Conservation (phyloP, 2,329 filamentous ascomycete genomes). For the Botrytis fabae region DNA sequence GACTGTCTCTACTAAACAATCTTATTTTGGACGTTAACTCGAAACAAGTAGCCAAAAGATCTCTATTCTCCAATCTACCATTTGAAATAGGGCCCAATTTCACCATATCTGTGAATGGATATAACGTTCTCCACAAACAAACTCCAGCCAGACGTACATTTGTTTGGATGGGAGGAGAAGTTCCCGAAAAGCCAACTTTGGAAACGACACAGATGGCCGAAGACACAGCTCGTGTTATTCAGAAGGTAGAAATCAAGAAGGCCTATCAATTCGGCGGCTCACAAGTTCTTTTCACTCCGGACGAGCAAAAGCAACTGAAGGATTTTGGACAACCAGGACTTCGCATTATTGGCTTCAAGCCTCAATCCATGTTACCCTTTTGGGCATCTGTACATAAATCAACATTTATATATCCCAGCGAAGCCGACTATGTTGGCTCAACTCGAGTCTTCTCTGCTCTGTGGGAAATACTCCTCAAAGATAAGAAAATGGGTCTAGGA, state of each 20-base stretch:
- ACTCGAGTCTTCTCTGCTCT: constrained; percentile 90
- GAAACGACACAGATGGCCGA: constrained; percentile 75
- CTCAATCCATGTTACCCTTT: constrained; percentile 67
- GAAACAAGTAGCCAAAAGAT: constrained; percentile 80
- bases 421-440: constrained; percentile 86
- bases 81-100: constrained; percentile 85
- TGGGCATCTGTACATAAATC: constrained; percentile 88
- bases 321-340: constrained; percentile 81
- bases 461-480: constrained; percentile 79
- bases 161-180: constrained; percentile 85
- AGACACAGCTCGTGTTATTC: constrained; percentile 73
- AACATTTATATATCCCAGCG: constrained; percentile 90
- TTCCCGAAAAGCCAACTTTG: constrained; percentile 73
- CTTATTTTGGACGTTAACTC: constrained; percentile 88
- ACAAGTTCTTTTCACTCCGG: constrained; percentile 79
- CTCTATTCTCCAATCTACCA: constrained; percentile 82
- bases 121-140: constrained; percentile 84
- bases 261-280: constrained; percentile 96
- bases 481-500: constrained; percentile 78
- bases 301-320: constrained; percentile 77
- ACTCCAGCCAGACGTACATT: constrained; percentile 79
- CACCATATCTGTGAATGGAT: constrained; percentile 89
- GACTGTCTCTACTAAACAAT: constrained; percentile 74
- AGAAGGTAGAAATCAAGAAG: constrained; percentile 81
- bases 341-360: constrained; percentile 92